These are phyloP conservation scores for Acanthamoeba pearcei DNA, from an alignment of 208 protist genomes.

Conservation along the genomic window DNA sequence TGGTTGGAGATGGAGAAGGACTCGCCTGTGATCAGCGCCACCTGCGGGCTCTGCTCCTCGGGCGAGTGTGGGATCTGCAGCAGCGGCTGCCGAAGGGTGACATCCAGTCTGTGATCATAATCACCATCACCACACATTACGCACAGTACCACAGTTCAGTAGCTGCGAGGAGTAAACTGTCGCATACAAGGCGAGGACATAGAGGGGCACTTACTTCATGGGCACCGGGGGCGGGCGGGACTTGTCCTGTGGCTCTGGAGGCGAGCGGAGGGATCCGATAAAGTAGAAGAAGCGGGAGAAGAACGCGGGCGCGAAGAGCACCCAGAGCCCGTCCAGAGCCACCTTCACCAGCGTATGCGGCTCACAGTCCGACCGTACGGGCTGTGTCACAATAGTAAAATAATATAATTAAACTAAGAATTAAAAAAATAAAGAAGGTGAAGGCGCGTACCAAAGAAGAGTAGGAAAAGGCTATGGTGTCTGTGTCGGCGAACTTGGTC, in stretches of 20 bases:
- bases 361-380: background rate
- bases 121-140: background rate
- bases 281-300: slow-evolving; percentile 21
- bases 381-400: background rate
- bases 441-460: background rate
- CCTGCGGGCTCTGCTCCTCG: background rate
- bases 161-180: background rate
- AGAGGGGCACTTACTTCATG: background rate
- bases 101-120: background rate
- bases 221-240: background rate
- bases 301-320: slow-evolving; percentile 22
- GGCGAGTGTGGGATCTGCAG: slow-evolving; percentile 17
- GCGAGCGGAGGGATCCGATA: background rate
- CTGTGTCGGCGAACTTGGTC: background rate
- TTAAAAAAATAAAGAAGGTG: background rate
- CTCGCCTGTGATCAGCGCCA: slow-evolving; percentile 8
- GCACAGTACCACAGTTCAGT: background rate
- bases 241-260: slow-evolving; percentile 2
- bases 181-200: background rate
- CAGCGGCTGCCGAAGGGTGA: background rate
- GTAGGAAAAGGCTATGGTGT: background rate
- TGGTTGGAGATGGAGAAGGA: slow-evolving; percentile 20
- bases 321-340: background rate
- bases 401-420: background rate
- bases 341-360: background rate